Conservation (phyloP, 1,139 yeast species). For the Geotrichum europaeum region DNA sequence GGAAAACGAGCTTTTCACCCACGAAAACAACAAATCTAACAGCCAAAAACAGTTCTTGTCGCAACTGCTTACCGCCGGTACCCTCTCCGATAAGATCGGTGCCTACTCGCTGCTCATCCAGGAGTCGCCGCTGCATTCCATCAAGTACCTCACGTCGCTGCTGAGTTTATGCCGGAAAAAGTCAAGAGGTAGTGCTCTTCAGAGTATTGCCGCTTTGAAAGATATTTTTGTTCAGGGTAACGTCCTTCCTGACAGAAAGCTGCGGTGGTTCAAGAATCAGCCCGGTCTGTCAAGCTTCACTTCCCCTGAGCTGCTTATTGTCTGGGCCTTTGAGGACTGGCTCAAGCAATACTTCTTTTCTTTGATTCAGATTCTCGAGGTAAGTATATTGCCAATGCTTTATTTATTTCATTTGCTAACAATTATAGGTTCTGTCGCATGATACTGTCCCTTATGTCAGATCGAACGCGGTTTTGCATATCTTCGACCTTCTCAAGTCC, state of each 20-base stretch:
- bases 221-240: constrained; percentile 69
- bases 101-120: constrained; percentile 88
- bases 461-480: constrained; percentile 65
- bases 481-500: constrained; percentile 70
- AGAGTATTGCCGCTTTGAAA: constrained; percentile 80
- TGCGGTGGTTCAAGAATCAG: constrained; percentile 76
- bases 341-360: constrained; percentile 70
- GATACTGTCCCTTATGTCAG: constrained; percentile 92
- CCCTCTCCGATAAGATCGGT: constrained; percentile 89
- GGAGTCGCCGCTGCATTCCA: constrained; percentile 89
- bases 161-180: constrained; percentile 80
- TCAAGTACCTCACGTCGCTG: constrained; percentile 75
- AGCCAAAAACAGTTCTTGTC: constrained; percentile 86
- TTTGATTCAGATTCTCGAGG: constrained; percentile 63
- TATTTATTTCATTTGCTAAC: constrained; percentile 1
- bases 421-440: constrained; percentile 47
- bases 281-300: constrained; percentile 42
- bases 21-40: constrained; percentile 72
- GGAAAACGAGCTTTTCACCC: constrained; percentile 67
- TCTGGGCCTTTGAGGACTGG: constrained; percentile 85
- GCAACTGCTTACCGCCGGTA: constrained; percentile 87
- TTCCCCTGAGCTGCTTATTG: constrained; percentile 47
- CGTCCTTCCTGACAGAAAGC: constrained; percentile 75
- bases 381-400: constrained; percentile 31
- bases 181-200: constrained; percentile 88